A percentile compares a stretch with the other conserved stretches of the same genome.
Evolutionary conservation across 164 flowering plant species (phyloP).

Genomic region (Macadamia tetraphylla): DNA sequence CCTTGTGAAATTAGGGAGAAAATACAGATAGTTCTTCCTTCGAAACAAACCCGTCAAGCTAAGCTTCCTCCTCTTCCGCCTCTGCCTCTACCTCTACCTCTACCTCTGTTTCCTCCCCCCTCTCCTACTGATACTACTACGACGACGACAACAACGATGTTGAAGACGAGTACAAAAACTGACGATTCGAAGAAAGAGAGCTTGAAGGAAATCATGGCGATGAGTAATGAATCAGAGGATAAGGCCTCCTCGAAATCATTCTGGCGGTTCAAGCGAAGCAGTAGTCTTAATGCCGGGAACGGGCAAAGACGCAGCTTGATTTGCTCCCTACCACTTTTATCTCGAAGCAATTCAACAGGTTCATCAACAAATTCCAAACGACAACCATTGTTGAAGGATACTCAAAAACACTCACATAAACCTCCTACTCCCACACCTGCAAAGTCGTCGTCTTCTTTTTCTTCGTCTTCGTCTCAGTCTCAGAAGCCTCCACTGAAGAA

Average conservation of each 20-base stretch:
- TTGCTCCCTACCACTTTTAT: constrained; percentile 44
- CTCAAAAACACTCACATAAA: constrained; percentile 29
- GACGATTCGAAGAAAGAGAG: constrained; percentile 37
- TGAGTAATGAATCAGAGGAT: constrained; percentile 28
- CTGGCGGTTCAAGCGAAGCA: constrained; percentile 74
- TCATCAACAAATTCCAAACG: constrained; percentile 49
- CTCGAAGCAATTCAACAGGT: constrained; percentile 82
- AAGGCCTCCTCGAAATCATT: constrained; percentile 36
- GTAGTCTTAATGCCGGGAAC: constrained; percentile 49
- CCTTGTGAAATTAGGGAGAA: constrained; percentile 40
- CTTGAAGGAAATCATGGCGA: constrained; percentile 48
- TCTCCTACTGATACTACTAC: no score
- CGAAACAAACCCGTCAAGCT: constrained; percentile 1
- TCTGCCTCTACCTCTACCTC: constrained; percentile 9
- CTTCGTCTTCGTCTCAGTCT: constrained; percentile 10
- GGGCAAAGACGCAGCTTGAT: constrained; percentile 29
- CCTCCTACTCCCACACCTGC: constrained; percentile 14
- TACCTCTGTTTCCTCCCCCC: neutral
- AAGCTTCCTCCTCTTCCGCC: constrained; percentile 6
- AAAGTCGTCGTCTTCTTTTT: constrained; percentile 11
- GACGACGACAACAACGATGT: no score
- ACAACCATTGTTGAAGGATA: constrained; percentile 21
- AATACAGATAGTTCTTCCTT: neutral
- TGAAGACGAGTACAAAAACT: neutral
- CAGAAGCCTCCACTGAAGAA: constrained; percentile 40